Evolutionary conservation across 192 early-diverging fungal genomes (phyloP).

Genomic region (Backusella luteola): DNA sequence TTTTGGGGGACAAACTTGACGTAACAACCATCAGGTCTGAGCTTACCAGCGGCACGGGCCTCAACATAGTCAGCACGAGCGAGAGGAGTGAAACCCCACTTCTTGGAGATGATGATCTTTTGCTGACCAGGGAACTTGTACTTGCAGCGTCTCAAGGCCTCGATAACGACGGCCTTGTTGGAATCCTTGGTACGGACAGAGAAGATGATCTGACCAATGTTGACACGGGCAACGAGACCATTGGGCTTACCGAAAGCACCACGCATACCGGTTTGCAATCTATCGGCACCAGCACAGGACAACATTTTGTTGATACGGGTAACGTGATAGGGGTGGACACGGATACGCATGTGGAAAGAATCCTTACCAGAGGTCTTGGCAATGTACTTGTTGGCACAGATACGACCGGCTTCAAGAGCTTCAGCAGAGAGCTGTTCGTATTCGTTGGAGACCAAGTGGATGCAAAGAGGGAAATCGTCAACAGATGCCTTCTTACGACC

Average conservation of each 20-base stretch:
- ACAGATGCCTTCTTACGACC: too few relatives aligned
- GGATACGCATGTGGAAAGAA: slow-evolving; percentile 98
- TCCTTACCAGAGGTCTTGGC: slow-evolving; percentile 96
- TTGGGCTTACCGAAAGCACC: slow-evolving; percentile 98
- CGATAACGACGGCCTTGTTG: too few relatives aligned
- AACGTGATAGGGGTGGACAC: slow-evolving; percentile 99
- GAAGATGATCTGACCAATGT: too few relatives aligned
- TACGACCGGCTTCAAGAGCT: slow-evolving; percentile 97
- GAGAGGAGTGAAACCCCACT: slow-evolving; percentile 99
- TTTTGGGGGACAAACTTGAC: slow-evolving; percentile 92
- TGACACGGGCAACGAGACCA: slow-evolving; percentile 93
- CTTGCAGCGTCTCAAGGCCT: too few relatives aligned
- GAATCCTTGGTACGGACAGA: too few relatives aligned
- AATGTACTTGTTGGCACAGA: slow-evolving; percentile 98
- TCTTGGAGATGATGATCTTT: slow-evolving; percentile 99
- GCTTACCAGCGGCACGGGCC: slow-evolving; percentile 67
- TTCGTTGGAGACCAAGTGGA: too few relatives aligned
- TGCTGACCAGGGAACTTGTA: too few relatives aligned
- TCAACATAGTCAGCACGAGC: slow-evolving; percentile 87
- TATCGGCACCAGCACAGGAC: slow-evolving; percentile 99
- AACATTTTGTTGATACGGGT: slow-evolving; percentile 99
- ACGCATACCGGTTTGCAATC: slow-evolving; percentile 99
- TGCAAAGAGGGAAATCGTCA: too few relatives aligned
- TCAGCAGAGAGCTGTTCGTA: slow-evolving; percentile 56
- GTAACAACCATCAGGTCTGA: slow-evolving; percentile 92